Base-by-base conservation (phyloP, 345 rosid genomes). In the Citrus australasica region DNA sequence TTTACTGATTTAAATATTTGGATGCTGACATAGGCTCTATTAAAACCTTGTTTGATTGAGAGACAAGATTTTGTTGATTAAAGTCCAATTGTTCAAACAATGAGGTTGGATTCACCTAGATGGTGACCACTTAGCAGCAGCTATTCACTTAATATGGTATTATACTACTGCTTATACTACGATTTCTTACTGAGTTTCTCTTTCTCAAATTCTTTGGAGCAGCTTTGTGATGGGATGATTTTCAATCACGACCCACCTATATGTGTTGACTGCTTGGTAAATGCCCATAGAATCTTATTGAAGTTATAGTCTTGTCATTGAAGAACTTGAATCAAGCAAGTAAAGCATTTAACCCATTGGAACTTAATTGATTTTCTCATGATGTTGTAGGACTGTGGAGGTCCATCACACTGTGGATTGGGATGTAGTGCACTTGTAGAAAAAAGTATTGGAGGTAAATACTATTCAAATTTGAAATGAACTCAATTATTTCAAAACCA, bases 241-340 rank as follows among this genome's bases (percentile, higher is more conserved):
- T 97, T 97, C 90, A 97, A 94, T 88, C 98, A 97, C 1, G 90
- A 91, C 56, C 91, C 87, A 21, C 99, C 99, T 72, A 87, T 81
- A 88, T 97, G 99, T 75, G 84, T 86, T 82, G 90, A 83, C 76
- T 97, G 99, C 74, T 76, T 70, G 89, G 99, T 97, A 90, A 87
- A 38, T 80, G 56, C 78, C 80, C 80, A 68, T 55, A 78, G n/a
- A 60, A 53, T 30, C 82, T 82, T 35, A 76, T 74, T 60, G 28
- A 25, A 40, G 58, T 75, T 28, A n/a, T 61, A 58, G 38, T 68
- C 22, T 76, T 7, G 33, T 14, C 24, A 66, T 59, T 70, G 73
- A 28, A 51, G 59, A 60, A 33, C 40, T 2, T 42, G 65, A 72
- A 68, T 32, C 62, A 14, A 38, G 51, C 76, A 59, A 63, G 16